Conservation (phyloP, 2,329 filamentous ascomycete species). For the Neonectria faginata region DNA sequence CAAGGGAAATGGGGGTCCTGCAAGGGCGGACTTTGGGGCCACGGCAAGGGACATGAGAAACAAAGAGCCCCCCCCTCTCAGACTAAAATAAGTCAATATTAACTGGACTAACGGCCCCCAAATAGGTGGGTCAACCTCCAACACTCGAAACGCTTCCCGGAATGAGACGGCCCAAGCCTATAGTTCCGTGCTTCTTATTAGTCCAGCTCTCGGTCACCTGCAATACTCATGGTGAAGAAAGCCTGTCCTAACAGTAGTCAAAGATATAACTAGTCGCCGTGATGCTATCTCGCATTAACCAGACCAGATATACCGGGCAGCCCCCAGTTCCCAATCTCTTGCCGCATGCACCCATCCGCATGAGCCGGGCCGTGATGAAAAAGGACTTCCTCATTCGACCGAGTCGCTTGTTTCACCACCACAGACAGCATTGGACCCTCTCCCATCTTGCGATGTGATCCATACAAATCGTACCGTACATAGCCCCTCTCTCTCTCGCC, state of each 20-base stretch:
- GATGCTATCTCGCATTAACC: not conserved
- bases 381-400: constrained; percentile 2
- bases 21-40: not conserved
- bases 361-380: not conserved
- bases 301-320: not conserved
- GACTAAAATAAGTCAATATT: not conserved
- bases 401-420: constrained; percentile 19
- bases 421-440: not conserved
- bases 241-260: not conserved
- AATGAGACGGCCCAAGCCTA: constrained; percentile 6
- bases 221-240: too few relatives aligned
- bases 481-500: not conserved
- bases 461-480: not conserved
- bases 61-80: constrained; percentile 1
- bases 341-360: not conserved
- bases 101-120: not conserved
- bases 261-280: not conserved
- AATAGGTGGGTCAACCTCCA: not conserved
- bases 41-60: not conserved
- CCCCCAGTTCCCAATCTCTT: constrained; percentile 20
- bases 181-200: constrained; percentile 1
- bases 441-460: not conserved
- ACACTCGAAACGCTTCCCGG: constrained; percentile 12
- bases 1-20: not conserved
- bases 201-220: not conserved